phyloP scores from a whole-genome alignment of 2,329 filamentous ascomycete genomes.

The Sporothrix schenckii region DNA sequence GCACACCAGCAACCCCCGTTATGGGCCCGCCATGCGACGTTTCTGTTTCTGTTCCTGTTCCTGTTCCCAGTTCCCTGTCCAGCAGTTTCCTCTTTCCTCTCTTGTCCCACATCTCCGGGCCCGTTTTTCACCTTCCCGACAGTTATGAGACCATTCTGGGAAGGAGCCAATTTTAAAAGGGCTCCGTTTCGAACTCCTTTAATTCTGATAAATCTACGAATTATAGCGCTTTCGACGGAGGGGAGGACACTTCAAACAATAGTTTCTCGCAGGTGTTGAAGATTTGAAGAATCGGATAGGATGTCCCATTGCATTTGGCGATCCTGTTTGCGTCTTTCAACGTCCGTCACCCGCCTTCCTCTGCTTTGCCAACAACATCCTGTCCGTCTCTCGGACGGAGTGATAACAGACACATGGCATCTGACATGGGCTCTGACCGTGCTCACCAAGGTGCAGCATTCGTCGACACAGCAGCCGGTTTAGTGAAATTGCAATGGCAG shows the following conservation, averaged over 20 bases:
- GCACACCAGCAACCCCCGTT: not conserved
- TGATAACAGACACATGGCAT: conserved; percentile 16
- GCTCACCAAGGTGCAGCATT: not conserved
- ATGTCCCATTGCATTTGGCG: not conserved
- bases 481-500: conserved; percentile 20
- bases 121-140: conserved; percentile 1
- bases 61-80: not conserved
- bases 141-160: conserved; percentile 6
- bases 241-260: not conserved
- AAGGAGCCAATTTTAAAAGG: conserved; percentile 24
- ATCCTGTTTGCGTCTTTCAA: not conserved
- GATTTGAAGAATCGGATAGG: no score
- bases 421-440: not conserved
- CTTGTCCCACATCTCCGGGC: conserved; percentile 24
- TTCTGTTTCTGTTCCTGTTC: not conserved
- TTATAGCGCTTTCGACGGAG: not conserved
- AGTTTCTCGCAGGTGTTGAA: not conserved
- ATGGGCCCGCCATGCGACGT: conserved; percentile 1
- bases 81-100: conserved; percentile 6
- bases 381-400: not conserved
- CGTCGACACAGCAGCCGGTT: conserved; percentile 7
- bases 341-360: not conserved
- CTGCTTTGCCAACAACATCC: not conserved
- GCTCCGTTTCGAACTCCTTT: conserved; percentile 6
- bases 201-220: conserved; percentile 1